phyloP scores from a whole-genome alignment of 2,329 filamentous ascomycete genomes.

The Ophiostoma perfectum region DNA sequence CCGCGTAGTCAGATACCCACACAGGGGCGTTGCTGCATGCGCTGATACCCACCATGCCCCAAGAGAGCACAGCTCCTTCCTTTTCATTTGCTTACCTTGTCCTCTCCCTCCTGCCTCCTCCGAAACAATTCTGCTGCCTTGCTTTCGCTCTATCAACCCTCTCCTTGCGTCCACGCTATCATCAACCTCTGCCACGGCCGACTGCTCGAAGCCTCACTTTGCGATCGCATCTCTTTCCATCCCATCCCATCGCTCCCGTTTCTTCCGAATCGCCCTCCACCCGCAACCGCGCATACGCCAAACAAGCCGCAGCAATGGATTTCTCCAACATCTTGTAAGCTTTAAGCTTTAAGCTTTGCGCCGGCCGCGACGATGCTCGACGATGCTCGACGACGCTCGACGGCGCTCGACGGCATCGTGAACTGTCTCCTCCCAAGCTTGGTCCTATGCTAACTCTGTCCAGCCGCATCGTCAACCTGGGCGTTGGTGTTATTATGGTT shows the following conservation, averaged over 20 bases:
- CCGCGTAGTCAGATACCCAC: neutral
- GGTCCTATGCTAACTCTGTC: constrained; percentile 15
- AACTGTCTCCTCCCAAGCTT: neutral
- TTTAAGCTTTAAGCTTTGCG: constrained; percentile 11
- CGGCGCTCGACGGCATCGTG: neutral
- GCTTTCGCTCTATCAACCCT: neutral
- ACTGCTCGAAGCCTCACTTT: no score
- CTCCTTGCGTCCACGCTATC: neutral
- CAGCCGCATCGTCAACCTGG: constrained; percentile 93
- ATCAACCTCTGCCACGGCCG: neutral
- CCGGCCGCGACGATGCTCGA: neutral
- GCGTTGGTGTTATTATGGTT: constrained; percentile 77
- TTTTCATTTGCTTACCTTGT: neutral
- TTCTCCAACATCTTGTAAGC: constrained; percentile 88
- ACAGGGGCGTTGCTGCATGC: neutral
- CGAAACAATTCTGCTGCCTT: constrained; percentile 15
- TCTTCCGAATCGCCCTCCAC: constrained; percentile 7
- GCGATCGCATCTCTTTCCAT: neutral
- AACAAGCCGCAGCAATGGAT: constrained; percentile 41
- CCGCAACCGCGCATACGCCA: neutral
- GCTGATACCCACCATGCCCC: neutral
- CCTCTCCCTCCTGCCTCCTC: no score
- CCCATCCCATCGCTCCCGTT: neutral
- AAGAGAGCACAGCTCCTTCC: neutral
- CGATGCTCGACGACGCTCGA: neutral